phyloP scores from a whole-genome alignment of 225 moss, liverwort and hornwort species.

The Pseudisothecium myosuroides region DNA sequence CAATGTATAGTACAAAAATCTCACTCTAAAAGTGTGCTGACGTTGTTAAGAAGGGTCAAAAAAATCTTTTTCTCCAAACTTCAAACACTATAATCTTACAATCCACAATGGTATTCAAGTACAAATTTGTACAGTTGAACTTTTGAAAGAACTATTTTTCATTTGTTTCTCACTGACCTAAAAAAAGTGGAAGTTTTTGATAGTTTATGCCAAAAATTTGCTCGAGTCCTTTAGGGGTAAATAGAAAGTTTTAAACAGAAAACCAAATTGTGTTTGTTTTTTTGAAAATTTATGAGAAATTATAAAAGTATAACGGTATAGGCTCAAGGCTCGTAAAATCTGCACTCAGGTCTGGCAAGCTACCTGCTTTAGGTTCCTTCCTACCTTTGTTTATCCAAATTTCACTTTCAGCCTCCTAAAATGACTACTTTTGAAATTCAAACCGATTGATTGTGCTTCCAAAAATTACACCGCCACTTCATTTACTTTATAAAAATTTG shows the following conservation, averaged over 20 bases:
- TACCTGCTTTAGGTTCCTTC: not conserved
- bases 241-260: not conserved
- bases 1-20: too few species aligned
- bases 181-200: not conserved
- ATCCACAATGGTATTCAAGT: not conserved
- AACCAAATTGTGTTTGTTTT: not conserved
- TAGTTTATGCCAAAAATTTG: not conserved
- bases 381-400: not conserved
- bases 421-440: not conserved
- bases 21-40: too few species aligned
- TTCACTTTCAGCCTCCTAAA: not conserved
- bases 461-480: not conserved
- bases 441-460: not conserved
- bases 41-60: too few species aligned
- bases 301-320: not conserved
- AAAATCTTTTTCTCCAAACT: too few species aligned
- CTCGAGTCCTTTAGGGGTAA: rapidly evolving
- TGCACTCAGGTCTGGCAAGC: not conserved
- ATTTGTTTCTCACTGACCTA: not conserved
- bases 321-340: not conserved
- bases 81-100: too few species aligned
- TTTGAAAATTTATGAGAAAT: not conserved
- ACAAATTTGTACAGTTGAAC: not conserved
- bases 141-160: too few species aligned
- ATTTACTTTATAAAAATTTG: not conserved